Percentiles rank a stretch among this genome's conserved stretches.
phyloP scores from a whole-genome alignment of 1,139 yeast genomes.

The Debaryomycetaceae sp. region DNA sequence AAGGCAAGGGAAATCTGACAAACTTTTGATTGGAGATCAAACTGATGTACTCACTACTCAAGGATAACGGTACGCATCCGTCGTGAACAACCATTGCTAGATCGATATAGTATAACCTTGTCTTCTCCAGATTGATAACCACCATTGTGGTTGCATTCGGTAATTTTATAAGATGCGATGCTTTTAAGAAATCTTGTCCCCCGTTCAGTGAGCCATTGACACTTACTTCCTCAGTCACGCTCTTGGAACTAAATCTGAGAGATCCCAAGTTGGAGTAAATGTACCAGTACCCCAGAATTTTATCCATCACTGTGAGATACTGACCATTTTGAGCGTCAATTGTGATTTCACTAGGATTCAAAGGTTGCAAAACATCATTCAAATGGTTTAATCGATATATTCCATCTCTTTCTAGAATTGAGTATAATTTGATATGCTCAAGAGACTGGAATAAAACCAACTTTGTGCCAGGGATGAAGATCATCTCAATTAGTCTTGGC shows the following conservation, averaged over 20 bases:
- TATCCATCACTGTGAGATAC: slow-evolving; percentile 23
- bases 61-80: slow-evolving; percentile 13
- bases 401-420: slow-evolving; percentile 7
- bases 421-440: slow-evolving; percentile 11
- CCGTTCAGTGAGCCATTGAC: slow-evolving; percentile 13
- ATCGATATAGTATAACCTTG: slow-evolving; percentile 20
- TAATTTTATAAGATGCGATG: slow-evolving; percentile 19
- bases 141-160: slow-evolving; percentile 26
- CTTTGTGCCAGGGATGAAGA: slow-evolving; percentile 27
- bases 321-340: slow-evolving; percentile 38
- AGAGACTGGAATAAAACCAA: slow-evolving; percentile 16
- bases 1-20: slow-evolving; percentile 28
- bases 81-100: slow-evolving; percentile 17
- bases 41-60: slow-evolving; percentile 27
- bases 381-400: slow-evolving; percentile 9
- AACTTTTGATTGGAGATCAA: slow-evolving; percentile 18
- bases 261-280: slow-evolving; percentile 37
- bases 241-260: slow-evolving; percentile 25
- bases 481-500: slow-evolving; percentile 6
- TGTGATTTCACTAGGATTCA: slow-evolving; percentile 3
- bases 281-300: slow-evolving; percentile 27
- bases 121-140: slow-evolving; percentile 17
- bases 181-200: slow-evolving; percentile 17
- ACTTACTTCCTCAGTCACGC: slow-evolving; percentile 22
- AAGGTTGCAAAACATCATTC: slow-evolving; percentile 8